Conservation (phyloP, 2,329 filamentous ascomycete species). For the Colletotrichum sp. region DNA sequence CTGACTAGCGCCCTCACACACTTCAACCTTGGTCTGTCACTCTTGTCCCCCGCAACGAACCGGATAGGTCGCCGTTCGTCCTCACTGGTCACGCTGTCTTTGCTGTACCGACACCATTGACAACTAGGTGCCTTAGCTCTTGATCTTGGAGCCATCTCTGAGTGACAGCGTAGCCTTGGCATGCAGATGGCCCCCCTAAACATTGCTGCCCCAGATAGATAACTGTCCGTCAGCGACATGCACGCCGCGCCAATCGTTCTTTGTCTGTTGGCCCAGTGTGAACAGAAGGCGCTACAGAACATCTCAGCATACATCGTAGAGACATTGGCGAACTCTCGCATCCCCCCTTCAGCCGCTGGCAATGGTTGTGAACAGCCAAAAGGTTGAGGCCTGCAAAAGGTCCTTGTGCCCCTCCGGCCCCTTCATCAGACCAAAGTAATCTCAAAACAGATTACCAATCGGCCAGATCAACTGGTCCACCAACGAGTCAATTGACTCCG, state of each 20-base stretch:
- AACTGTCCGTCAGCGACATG: not conserved
- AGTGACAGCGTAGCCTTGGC: conserved; percentile 12
- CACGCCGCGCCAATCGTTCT: not conserved
- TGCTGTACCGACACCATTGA: not conserved
- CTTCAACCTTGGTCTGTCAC: not conserved
- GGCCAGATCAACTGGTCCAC: not conserved
- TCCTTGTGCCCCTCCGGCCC: not conserved
- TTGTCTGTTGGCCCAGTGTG: not conserved
- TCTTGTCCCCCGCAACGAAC: not conserved
- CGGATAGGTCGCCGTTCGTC: not conserved
- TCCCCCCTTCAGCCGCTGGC: not conserved
- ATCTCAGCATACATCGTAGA: conserved; percentile 2
- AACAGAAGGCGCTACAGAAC: not conserved
- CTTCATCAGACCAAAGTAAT: not conserved
- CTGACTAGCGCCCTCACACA: not conserved
- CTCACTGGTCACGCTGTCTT: not conserved
- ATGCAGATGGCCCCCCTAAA: conserved; percentile 6
- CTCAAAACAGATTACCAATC: not conserved
- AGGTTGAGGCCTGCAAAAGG: not conserved
- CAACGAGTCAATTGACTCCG: conserved; percentile 2
- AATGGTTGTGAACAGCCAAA: not conserved
- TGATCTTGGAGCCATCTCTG: not conserved
- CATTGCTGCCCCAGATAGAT: conserved; percentile 11
- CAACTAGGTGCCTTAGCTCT: not conserved
- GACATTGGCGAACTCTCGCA: conserved; percentile 13